A percentile compares a stretch with the other conserved stretches of the same genome.
Conservation (phyloP, 805 yeast species). For the Saccharomyces eubayanus region DNA sequence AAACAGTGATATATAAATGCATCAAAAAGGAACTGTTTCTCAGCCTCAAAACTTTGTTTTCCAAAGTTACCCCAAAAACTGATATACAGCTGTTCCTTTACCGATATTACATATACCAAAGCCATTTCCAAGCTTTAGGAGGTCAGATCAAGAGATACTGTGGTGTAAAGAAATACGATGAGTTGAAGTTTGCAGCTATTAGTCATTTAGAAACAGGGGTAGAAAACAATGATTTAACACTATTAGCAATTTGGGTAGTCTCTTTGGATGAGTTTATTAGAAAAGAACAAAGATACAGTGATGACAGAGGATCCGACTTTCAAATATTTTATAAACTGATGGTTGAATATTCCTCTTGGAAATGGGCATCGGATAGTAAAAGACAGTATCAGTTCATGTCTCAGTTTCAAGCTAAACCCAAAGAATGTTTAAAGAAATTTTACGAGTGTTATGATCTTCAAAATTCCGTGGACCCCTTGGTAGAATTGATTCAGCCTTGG, state of each 20-base stretch:
- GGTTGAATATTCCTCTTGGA: neutral
- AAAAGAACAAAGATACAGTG: neutral
- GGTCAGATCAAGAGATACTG: neutral
- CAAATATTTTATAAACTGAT: neutral
- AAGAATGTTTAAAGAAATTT: neutral
- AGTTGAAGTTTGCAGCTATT: neutral
- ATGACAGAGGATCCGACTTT: neutral
- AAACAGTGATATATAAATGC: neutral
- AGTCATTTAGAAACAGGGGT: neutral
- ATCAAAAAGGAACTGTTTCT: neutral
- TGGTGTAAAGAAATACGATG: neutral
- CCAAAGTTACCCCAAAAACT: neutral
- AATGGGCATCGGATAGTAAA: neutral
- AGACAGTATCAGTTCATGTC: neutral
- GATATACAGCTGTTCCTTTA: neutral
- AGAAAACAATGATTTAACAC: neutral
- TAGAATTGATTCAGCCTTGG: neutral
- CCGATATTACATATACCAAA: neutral
- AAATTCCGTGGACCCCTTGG: neutral
- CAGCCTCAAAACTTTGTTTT: neutral
- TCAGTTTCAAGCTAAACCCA: neutral
- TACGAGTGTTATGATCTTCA: neutral
- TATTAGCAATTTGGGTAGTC: neutral
- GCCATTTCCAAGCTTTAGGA: neutral
- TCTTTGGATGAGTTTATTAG: neutral